Percentiles rank a stretch among this genome's conserved stretches.
Evolutionary conservation across 2,329 filamentous ascomycete genomes (phyloP).

Genomic region (Penicillium sp.): DNA sequence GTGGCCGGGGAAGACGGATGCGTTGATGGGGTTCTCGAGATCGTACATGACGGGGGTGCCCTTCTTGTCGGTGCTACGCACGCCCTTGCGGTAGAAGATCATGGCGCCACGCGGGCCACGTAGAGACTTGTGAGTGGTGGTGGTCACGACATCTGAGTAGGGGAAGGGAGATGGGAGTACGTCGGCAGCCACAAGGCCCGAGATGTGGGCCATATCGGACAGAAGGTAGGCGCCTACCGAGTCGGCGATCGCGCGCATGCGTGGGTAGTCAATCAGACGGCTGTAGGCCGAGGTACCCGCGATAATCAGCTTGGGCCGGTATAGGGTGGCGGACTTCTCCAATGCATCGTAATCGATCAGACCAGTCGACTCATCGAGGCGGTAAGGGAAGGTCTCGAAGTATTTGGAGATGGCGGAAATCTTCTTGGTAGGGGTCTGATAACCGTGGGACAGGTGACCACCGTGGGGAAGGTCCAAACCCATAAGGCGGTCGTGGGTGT

Average conservation of each 20-base stretch:
- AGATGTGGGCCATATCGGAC: slow-evolving; percentile 98
- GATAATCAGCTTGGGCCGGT: slow-evolving; percentile 93
- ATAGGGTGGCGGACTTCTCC: slow-evolving; percentile 84
- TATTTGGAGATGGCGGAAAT: slow-evolving; percentile 98
- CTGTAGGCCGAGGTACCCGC: slow-evolving; percentile 98
- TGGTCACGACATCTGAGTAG: slow-evolving; percentile 93
- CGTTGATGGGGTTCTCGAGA: slow-evolving; percentile 94
- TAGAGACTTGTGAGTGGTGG: slow-evolving; percentile 98
- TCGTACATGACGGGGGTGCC: slow-evolving; percentile 90
- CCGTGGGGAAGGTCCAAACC: slow-evolving; percentile 92
- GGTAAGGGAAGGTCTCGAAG: slow-evolving; percentile 98
- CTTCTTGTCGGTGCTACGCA: slow-evolving; percentile 86
- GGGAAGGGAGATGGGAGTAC: slow-evolving; percentile 93
- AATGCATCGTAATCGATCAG: slow-evolving; percentile 96
- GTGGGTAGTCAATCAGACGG: slow-evolving; percentile 91
- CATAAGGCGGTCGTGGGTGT: slow-evolving; percentile 93
- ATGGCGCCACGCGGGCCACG: slow-evolving; percentile 96
- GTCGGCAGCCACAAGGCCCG: slow-evolving; percentile 85
- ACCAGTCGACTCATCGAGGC: slow-evolving; percentile 71
- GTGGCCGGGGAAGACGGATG: slow-evolving; percentile 98
- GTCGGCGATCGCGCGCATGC: slow-evolving; percentile 95
- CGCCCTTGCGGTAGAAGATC: slow-evolving; percentile 99
- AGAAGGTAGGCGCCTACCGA: slow-evolving; percentile 91
- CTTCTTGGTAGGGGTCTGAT: slow-evolving; percentile 93
- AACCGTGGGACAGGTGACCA: slow-evolving; percentile 93